A percentile compares a stretch with the other conserved stretches of the same genome.
Evolutionary conservation across 352 stramenopile species (phyloP).

Genomic region (Globisporangium barbulae): DNA sequence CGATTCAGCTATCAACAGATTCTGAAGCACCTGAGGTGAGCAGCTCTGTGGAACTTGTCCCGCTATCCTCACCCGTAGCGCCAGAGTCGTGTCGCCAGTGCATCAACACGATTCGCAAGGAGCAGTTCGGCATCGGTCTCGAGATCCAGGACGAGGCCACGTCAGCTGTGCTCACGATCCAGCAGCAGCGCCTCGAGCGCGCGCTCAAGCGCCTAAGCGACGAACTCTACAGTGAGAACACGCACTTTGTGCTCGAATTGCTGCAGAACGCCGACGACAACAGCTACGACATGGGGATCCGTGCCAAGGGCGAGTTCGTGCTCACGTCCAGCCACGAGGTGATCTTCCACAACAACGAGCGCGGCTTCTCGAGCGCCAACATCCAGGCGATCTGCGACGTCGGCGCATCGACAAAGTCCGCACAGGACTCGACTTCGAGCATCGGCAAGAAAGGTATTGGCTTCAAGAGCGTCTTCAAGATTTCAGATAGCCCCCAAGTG

Average conservation of each 20-base stretch:
- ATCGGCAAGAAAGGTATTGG: constrained; percentile 91
- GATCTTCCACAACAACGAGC: constrained; percentile 85
- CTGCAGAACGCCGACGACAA: constrained; percentile 90
- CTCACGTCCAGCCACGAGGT: constrained; percentile 47
- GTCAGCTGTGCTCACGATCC: constrained; percentile 52
- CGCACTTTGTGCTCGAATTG: constrained; percentile 87
- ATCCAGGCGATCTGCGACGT: constrained; percentile 86
- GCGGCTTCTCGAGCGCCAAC: constrained; percentile 69
- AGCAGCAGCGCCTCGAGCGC: constrained; percentile 76
- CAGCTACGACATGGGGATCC: constrained; percentile 34
- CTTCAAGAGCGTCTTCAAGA: constrained; percentile 91
- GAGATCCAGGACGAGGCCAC: constrained; percentile 59
- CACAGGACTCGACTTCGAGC: constrained; percentile 31
- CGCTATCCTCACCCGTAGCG: neutral
- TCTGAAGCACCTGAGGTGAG: neutral
- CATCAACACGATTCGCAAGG: constrained; percentile 57
- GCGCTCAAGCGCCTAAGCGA: constrained; percentile 85
- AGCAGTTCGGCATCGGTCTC: constrained; percentile 79
- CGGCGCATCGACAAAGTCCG: constrained; percentile 76
- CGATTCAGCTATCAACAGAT: neutral
- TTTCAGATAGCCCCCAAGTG: constrained; percentile 77
- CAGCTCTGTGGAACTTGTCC: neutral
- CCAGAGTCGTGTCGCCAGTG: constrained; percentile 40
- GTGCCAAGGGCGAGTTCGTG: constrained; percentile 59
- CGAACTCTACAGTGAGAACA: constrained; percentile 85